phyloP scores from a whole-genome alignment of 257 asterid genomes.

The Solanum pimpinellifolium region DNA sequence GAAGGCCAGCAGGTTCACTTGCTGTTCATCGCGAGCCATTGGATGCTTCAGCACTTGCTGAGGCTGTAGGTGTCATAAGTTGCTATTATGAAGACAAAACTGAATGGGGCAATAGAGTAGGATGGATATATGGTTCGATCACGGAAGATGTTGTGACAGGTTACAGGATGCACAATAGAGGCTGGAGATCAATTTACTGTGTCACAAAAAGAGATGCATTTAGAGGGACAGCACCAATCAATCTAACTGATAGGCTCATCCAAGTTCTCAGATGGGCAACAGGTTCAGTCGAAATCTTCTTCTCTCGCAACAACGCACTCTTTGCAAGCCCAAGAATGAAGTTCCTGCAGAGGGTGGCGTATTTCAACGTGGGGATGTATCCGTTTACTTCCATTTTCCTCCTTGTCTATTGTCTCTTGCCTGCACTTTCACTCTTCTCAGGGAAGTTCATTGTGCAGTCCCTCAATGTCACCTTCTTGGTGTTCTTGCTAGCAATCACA shows the following conservation, averaged over 20 bases:
- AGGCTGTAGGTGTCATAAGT: slow-evolving; percentile 69
- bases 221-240: slow-evolving; percentile 96
- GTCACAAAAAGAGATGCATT: slow-evolving; percentile 80
- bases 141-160: slow-evolving; percentile 94
- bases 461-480: slow-evolving; percentile 48
- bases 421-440: slow-evolving; percentile 80
- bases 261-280: slow-evolving; percentile 98
- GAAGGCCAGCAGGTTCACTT: slow-evolving; percentile 73
- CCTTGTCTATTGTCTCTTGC: slow-evolving; percentile 65
- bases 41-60: slow-evolving; percentile 71
- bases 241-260: slow-evolving; percentile 64
- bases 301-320: slow-evolving; percentile 75
- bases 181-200: slow-evolving; percentile 84
- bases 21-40: slow-evolving; percentile 86
- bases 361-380: slow-evolving; percentile 81
- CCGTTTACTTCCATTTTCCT: slow-evolving; percentile 84
- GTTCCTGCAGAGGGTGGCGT: slow-evolving; percentile 74
- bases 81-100: slow-evolving; percentile 89
- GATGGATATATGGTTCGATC: slow-evolving; percentile 91
- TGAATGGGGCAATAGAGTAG: slow-evolving; percentile 86
- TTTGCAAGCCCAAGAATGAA: slow-evolving; percentile 74
- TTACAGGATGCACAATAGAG: slow-evolving; percentile 84
- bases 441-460: slow-evolving; percentile 84
- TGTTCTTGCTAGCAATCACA: slow-evolving; percentile 46
- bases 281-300: slow-evolving; percentile 90